phyloP scores from a whole-genome alignment of 129 eudicot species.

The Chrysanthemum makinoi region DNA sequence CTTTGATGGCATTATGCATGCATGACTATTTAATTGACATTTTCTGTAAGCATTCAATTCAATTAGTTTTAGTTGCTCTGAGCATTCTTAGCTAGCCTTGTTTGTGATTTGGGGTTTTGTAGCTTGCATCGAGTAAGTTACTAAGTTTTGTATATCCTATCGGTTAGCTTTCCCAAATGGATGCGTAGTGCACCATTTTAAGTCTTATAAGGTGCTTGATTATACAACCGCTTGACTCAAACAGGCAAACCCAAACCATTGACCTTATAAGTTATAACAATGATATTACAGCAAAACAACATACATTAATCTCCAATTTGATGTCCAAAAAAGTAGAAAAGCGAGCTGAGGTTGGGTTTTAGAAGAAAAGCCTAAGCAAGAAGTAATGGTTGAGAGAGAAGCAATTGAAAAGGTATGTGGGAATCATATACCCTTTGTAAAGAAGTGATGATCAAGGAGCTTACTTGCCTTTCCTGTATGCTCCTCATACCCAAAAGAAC shows the following conservation, averaged over 20 bases:
- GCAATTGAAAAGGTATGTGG: constrained; percentile 26
- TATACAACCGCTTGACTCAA: background rate
- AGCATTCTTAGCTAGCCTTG: too few species aligned
- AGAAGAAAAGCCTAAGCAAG: background rate
- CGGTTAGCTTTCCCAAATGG: too few species aligned
- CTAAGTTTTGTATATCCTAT: too few species aligned
- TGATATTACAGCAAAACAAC: too few species aligned
- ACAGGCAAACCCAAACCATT: background rate
- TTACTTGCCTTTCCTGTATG: constrained; percentile 29
- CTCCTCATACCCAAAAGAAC: constrained; percentile 30
- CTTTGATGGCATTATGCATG: too few species aligned
- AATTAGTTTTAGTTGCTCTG: background rate
- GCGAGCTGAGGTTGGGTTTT: background rate
- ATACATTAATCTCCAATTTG: background rate
- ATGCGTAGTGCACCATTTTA: too few species aligned
- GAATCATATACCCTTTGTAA: constrained; percentile 44
- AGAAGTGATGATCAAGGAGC: constrained; percentile 36
- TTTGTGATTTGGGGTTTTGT: too few species aligned
- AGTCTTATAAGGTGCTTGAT: background rate
- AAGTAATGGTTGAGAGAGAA: constrained; percentile 19
- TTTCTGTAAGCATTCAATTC: too few species aligned
- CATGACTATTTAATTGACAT: too few species aligned
- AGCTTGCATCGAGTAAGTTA: too few species aligned
- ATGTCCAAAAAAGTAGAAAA: background rate
- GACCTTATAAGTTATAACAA: background rate